Evolutionary conservation across 768 basidiomycete genomes (phyloP), one percentile per base, ranked within the genome.

Genomic region (Naganishia kalamii): DNA sequence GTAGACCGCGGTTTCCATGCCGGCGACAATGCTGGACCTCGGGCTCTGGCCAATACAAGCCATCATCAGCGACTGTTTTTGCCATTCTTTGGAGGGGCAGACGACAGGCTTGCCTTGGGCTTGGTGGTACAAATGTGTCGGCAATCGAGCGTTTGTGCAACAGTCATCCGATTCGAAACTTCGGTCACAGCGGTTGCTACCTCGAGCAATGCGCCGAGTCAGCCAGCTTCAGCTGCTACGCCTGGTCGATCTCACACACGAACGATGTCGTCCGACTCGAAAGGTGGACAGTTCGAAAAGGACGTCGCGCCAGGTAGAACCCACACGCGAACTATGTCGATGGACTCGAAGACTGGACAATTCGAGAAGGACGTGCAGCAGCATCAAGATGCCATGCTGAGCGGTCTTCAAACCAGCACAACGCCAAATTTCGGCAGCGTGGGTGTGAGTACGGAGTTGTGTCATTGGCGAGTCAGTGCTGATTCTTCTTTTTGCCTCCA

Each of bases 41-140:
- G 4, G 60, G 65, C 48, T 33, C 71, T 70, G 10, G 65, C 51
- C 40, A 70, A 75, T 48, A 68, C 75, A 49, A 32, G 73, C 51
- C 46, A 75, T 25, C 81, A 76, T 10, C 83, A 87, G 66, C 89
- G 89, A 68, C 72, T 97, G 30, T 85, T 93, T 75, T 74, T 92
- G 44, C 89, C 93, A 0, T 97, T 94, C 84, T 88, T 91, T 74
- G 94, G 94, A 40, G 94, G 94, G 0, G 86, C 90, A 0, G 94
- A 99, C 74, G 94, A 97, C 75, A 85, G 96, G 0, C 81, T 91
- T 23, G 90, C 90, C 0, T 79, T 98, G 29, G 79, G 83, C 32
- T 85, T 98, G 71, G 84, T 90, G 4, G 84, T 89, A 35, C 93
- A 97, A 75, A 80, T 96, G 30, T 88, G 92, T 63, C 77, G 78